These are phyloP conservation scores for Pseudozyma pruni DNA, from an alignment of 1,284 basidiomycete species.

Conservation along the genomic window DNA sequence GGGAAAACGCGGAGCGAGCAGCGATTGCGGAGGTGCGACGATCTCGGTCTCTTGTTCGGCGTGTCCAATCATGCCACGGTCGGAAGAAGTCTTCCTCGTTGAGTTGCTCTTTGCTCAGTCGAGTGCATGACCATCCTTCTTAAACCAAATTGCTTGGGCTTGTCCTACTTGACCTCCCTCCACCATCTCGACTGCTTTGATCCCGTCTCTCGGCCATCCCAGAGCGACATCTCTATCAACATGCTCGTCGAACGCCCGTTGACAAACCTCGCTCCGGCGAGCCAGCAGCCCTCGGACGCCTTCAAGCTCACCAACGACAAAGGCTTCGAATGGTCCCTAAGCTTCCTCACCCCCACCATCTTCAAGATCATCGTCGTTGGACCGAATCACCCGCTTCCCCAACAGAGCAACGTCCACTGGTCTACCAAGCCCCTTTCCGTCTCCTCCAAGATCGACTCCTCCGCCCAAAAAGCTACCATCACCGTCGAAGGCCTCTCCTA, in stretches of 20 bases:
- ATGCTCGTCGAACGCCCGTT: slow-evolving; percentile 49
- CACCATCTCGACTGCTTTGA: neutral
- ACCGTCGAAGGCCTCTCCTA: slow-evolving; percentile 43
- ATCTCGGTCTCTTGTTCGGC: slow-evolving; percentile 1
- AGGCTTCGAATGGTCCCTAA: slow-evolving; percentile 66
- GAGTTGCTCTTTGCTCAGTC: neutral
- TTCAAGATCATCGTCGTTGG: slow-evolving; percentile 67
- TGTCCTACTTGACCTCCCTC: neutral
- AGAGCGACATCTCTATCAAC: slow-evolving; percentile 7
- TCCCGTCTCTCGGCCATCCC: neutral
- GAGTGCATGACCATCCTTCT: slow-evolving; percentile 4
- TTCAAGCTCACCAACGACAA: slow-evolving; percentile 51
- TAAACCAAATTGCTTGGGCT: neutral
- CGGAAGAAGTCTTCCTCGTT: neutral
- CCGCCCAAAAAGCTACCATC: slow-evolving; percentile 33
- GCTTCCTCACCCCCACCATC: slow-evolving; percentile 65
- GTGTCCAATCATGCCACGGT: neutral
- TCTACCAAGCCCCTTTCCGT: slow-evolving; percentile 49
- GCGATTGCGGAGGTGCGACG: neutral
- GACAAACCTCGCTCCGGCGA: slow-evolving; percentile 25
- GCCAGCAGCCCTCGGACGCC: slow-evolving; percentile 25
- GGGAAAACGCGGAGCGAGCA: neutral
- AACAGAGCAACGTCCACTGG: slow-evolving; percentile 68
- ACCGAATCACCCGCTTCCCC: slow-evolving; percentile 67
- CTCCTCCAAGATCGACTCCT: slow-evolving; percentile 56